Conservation (phyloP, 2,329 filamentous ascomycete genomes). For the Didymella keratinophila region DNA sequence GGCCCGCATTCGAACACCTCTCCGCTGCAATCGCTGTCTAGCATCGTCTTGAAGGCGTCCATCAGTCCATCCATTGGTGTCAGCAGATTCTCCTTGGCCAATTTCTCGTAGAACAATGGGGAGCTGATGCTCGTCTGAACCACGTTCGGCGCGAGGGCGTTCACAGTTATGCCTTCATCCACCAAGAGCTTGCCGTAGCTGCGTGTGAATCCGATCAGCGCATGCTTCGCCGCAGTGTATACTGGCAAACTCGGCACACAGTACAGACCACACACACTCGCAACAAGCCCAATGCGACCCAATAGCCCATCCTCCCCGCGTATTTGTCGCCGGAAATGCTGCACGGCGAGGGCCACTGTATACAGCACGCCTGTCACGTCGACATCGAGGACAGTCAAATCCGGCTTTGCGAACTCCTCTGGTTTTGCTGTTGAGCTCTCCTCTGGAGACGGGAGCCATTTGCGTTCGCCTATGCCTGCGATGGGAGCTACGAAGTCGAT, state of each 20-base stretch:
- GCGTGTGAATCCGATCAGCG: conserved; percentile 50
- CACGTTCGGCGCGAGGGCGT: conserved; percentile 54
- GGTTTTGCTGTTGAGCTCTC: conserved; percentile 26
- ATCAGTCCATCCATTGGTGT: conserved; percentile 53
- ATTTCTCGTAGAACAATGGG: conserved; percentile 48
- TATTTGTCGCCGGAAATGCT: conserved; percentile 55
- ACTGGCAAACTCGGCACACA: conserved; percentile 53
- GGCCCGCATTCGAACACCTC: conserved; percentile 55
- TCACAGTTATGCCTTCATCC: conserved; percentile 52
- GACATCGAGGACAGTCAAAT: conserved; percentile 51
- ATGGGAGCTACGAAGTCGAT: conserved; percentile 54
- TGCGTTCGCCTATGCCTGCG: conserved; percentile 53
- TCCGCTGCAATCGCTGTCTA: conserved; percentile 48
- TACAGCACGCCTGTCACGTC: conserved; percentile 55
- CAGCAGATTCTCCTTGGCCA: conserved; percentile 47
- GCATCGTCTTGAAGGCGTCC: conserved; percentile 51
- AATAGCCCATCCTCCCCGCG: conserved; percentile 34
- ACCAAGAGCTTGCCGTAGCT: conserved; percentile 54
- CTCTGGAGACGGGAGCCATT: conserved; percentile 40
- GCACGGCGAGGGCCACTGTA: conserved; percentile 52
- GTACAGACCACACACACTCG: conserved; percentile 56
- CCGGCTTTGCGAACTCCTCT: conserved; percentile 48
- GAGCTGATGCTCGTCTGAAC: conserved; percentile 53
- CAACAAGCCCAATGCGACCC: conserved; percentile 50
- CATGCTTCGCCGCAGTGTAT: conserved; percentile 56